Evolutionary conservation across 73 alveolate species (phyloP).

Genomic region (Paraurostyla sp.): DNA sequence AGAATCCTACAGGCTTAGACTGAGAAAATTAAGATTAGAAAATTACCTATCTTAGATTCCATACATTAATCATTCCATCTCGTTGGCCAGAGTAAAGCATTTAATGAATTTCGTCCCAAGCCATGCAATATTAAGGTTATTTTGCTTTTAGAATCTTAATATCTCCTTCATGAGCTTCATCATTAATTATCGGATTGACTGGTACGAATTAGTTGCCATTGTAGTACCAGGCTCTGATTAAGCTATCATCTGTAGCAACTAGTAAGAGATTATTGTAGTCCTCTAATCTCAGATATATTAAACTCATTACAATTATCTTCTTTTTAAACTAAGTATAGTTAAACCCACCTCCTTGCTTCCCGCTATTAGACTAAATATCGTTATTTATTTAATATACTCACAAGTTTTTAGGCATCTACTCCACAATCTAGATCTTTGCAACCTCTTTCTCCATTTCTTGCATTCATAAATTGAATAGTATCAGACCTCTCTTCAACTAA

Average conservation of each 20-base stretch:
- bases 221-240: constrained; percentile 85
- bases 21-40: neutral
- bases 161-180: constrained; percentile 64
- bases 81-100: constrained; percentile 85
- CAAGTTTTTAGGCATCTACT: constrained; percentile 62
- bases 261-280: constrained; percentile 69
- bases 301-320: constrained; percentile 55
- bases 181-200: constrained; percentile 68
- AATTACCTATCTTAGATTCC: constrained; percentile 83
- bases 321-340: constrained; percentile 43
- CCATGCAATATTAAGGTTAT: constrained; percentile 76
- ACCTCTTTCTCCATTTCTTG: constrained; percentile 83
- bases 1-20: constrained; percentile 70
- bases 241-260: constrained; percentile 83
- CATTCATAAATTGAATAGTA: constrained; percentile 82
- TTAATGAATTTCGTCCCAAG: constrained; percentile 85
- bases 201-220: constrained; percentile 81
- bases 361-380: neutral
- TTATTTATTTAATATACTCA: neutral
- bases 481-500: constrained; percentile 86
- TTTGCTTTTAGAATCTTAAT: constrained; percentile 60
- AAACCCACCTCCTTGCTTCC: constrained; percentile 16
- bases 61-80: constrained; percentile 84
- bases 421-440: constrained; percentile 83
- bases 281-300: constrained; percentile 39